These are phyloP conservation scores for Suhomyces yuchorum DNA, from an alignment of 1,139 yeast genomes.

Conservation along the genomic window DNA sequence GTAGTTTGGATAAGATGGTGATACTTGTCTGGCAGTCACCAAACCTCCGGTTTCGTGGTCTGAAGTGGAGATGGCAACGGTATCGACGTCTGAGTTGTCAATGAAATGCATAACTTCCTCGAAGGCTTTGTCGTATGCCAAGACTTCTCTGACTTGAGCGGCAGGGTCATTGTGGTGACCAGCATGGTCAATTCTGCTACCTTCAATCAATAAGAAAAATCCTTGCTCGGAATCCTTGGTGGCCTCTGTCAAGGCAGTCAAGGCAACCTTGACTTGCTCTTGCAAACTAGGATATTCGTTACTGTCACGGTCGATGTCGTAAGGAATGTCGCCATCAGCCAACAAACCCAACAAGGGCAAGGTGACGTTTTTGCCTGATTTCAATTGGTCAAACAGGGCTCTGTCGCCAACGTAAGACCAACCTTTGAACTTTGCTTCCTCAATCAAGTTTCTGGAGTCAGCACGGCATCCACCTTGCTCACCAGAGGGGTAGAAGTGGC, in stretches of 20 bases:
- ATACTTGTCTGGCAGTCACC: slow-evolving; percentile 68
- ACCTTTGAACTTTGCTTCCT: slow-evolving; percentile 22
- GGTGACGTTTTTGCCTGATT: slow-evolving; percentile 24
- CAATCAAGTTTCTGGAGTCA: slow-evolving; percentile 28
- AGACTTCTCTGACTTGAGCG: slow-evolving; percentile 44
- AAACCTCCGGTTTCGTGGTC: slow-evolving; percentile 35
- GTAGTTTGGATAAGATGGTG: slow-evolving; percentile 36
- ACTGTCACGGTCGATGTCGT: slow-evolving; percentile 28
- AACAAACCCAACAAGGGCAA: slow-evolving; percentile 31
- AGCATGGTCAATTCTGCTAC: slow-evolving; percentile 32
- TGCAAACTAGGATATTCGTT: slow-evolving; percentile 27
- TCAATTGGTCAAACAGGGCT: slow-evolving; percentile 22
- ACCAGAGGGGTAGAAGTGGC: slow-evolving; percentile 26
- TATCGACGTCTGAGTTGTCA: slow-evolving; percentile 26
- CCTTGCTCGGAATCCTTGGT: slow-evolving; percentile 28
- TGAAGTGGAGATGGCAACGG: slow-evolving; percentile 30
- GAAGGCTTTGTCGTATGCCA: slow-evolving; percentile 37
- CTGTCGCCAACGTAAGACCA: slow-evolving; percentile 31
- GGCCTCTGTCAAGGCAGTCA: slow-evolving; percentile 28
- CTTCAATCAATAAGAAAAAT: slow-evolving; percentile 31
- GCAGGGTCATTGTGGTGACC: slow-evolving; percentile 36
- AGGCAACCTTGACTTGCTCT: slow-evolving; percentile 28
- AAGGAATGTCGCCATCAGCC: slow-evolving; percentile 30
- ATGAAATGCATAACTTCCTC: slow-evolving; percentile 26
- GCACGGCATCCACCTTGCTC: slow-evolving; percentile 25